These are phyloP conservation scores for Neckera pumila DNA, from an alignment of 225 moss, liverwort and hornwort genomes.

Conservation along the genomic window DNA sequence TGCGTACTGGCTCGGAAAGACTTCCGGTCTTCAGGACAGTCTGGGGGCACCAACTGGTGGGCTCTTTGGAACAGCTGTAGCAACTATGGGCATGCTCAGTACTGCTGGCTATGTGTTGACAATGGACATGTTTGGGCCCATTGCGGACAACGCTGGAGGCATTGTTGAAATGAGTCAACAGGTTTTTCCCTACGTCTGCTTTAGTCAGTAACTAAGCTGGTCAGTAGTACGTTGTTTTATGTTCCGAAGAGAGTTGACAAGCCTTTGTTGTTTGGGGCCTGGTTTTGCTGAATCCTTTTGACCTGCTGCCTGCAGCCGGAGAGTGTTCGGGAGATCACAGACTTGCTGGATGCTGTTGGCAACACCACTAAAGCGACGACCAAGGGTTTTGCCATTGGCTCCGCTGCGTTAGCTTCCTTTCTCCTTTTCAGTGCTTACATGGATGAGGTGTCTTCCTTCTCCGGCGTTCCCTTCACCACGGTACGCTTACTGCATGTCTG, in stretches of 20 bases:
- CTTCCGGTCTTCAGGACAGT: conserved; percentile 84
- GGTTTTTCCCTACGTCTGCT: not conserved
- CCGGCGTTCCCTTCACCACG: conserved; percentile 76
- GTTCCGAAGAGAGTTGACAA: not conserved
- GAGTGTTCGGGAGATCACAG: conserved; percentile 93
- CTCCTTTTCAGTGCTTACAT: conserved; percentile 98
- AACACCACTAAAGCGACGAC: conserved; percentile 99
- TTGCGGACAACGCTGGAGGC: conserved; percentile 95
- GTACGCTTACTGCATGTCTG: conserved; percentile 14
- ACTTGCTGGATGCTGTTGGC: conserved; percentile 94
- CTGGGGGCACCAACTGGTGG: conserved; percentile 65
- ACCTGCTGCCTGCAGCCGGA: conserved; percentile 52
- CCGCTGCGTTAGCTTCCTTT: conserved; percentile 93
- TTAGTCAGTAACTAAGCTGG: not conserved
- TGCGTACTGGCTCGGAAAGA: conserved; percentile 93
- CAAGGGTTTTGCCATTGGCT: conserved; percentile 98
- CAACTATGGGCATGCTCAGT: conserved; percentile 99
- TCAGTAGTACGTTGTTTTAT: not conserved
- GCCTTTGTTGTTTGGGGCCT: not conserved
- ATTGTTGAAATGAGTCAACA: conserved; percentile 98
- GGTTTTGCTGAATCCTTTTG: not conserved
- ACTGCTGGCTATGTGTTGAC: conserved; percentile 96
- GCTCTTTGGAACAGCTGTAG: conserved; percentile 92
- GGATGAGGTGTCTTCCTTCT: conserved; percentile 97
- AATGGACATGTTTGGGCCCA: conserved; percentile 99